Evolutionary conservation across 1,284 basidiomycete genomes (phyloP).

Genomic region (Sphaerobolus stellatus): DNA sequence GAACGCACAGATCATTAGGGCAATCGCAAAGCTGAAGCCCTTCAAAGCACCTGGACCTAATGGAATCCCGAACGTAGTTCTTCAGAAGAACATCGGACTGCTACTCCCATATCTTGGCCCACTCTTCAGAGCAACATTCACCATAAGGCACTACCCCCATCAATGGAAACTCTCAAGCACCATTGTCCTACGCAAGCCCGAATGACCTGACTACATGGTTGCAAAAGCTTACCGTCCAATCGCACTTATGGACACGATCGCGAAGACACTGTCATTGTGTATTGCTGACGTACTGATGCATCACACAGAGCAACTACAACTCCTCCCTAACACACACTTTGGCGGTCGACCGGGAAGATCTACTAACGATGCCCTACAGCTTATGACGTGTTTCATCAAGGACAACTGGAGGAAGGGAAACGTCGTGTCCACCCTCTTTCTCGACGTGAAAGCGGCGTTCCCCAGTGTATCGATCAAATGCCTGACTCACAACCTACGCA

Average conservation of each 20-base stretch:
- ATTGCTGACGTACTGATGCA: conserved; percentile 1
- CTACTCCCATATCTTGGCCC: not conserved
- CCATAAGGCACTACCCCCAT: not conserved
- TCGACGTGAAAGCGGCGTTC: conserved; percentile 10
- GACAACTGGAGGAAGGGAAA: conserved; percentile 3
- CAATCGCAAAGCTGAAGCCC: not conserved
- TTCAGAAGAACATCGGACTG: not conserved
- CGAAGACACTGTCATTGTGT: conserved; percentile 14
- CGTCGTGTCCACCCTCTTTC: conserved; percentile 5
- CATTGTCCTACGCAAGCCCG: conserved; percentile 14
- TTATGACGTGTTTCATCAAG: conserved; percentile 1
- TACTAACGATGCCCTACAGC: conserved; percentile 11
- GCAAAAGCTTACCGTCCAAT: conserved; percentile 16
- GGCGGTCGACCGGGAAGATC: conserved; percentile 13
- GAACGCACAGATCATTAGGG: not conserved
- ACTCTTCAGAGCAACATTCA: not conserved
- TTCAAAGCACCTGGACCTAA: not conserved
- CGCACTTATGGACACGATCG: conserved; percentile 14
- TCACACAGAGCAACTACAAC: not conserved
- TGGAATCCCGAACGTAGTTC: not conserved
- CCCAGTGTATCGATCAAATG: conserved; percentile 3
- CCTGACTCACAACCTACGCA: conserved; percentile 3
- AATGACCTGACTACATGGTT: conserved; percentile 12
- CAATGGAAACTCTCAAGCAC: not conserved
- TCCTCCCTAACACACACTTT: conserved; percentile 11